A percentile compares a stretch with the other conserved stretches of the same genome.
These are phyloP conservation scores for Hebeloma cylindrosporum DNA, from an alignment of 768 basidiomycete species.

Conservation along the genomic window DNA sequence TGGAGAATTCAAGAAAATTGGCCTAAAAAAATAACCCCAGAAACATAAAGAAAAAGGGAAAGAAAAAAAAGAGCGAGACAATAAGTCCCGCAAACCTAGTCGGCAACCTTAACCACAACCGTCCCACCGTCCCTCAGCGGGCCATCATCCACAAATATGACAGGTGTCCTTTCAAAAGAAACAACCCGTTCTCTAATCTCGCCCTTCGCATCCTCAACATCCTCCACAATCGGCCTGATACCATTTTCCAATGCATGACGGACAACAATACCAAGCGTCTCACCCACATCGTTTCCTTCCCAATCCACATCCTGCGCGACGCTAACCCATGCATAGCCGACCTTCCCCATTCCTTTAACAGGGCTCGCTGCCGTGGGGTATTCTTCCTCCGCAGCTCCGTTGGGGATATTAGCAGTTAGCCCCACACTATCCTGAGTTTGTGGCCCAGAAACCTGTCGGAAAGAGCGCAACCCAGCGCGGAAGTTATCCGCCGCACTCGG, in stretches of 20 bases:
- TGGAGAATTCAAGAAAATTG: too few species aligned
- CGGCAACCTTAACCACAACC: constrained; percentile 44
- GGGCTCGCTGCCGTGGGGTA: constrained; percentile 7
- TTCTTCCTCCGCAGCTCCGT: constrained; percentile 12
- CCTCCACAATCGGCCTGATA: constrained; percentile 47
- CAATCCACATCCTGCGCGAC: constrained; percentile 79
- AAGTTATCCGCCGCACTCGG: constrained; percentile 74
- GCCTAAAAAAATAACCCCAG: too few species aligned
- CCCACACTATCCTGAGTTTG: constrained; percentile 6
- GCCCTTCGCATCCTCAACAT: constrained; percentile 21
- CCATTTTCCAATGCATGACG: constrained; percentile 41
- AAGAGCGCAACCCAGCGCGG: constrained; percentile 66
- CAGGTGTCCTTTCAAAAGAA: constrained; percentile 54
- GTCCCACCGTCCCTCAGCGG: constrained; percentile 42
- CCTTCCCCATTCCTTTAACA: constrained; percentile 36
- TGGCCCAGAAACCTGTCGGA: constrained; percentile 40
- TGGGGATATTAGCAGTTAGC: constrained; percentile 8
- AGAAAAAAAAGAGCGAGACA: not conserved
- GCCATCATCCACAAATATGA: constrained; percentile 46
- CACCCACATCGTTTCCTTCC: constrained; percentile 74
- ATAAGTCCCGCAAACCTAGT: not conserved
- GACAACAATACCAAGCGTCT: constrained; percentile 43
- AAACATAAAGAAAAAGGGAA: not conserved
- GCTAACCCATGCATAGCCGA: constrained; percentile 84
- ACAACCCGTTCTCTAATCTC: constrained; percentile 34